These are phyloP conservation scores for Dryas alaskensis DNA, from an alignment of 306 rosid genomes.

Conservation along the genomic window DNA sequence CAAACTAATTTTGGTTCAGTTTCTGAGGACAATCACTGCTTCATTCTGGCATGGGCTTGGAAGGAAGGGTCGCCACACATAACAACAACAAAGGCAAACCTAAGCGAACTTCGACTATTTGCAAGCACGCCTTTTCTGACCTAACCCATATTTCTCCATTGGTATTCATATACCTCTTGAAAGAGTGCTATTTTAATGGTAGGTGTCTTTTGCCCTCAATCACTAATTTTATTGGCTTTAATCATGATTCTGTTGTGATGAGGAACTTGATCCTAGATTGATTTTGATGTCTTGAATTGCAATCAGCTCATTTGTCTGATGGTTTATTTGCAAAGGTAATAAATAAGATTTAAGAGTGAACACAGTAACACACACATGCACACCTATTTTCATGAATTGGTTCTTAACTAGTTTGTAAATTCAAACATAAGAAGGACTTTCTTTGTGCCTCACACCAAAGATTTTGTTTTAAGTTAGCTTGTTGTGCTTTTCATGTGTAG, in stretches of 20 bases:
- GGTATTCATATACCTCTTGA: constrained; percentile 75
- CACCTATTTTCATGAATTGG: not conserved
- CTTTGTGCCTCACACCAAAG: constrained; percentile 2
- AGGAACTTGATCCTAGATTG: not conserved
- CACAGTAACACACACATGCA: not conserved
- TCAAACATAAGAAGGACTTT: not conserved
- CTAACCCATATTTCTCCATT: constrained; percentile 64
- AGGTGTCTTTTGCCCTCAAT: constrained; percentile 29
- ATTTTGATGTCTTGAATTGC: not conserved
- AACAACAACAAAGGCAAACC: constrained; percentile 26
- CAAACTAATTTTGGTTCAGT: constrained; percentile 16
- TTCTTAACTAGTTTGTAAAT: not conserved
- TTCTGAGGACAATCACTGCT: constrained; percentile 14
- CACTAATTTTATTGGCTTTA: constrained; percentile 11
- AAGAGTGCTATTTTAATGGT: constrained; percentile 77
- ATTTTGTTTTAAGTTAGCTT: constrained; percentile 1
- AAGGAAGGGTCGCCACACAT: constrained; percentile 37
- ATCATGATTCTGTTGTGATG: constrained; percentile 1
- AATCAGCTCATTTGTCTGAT: not conserved
- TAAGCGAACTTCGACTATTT: constrained; percentile 38
- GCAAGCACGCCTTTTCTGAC: constrained; percentile 67
- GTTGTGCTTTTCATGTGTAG: not conserved
- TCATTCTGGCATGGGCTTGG: constrained; percentile 52
- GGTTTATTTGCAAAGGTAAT: not conserved
- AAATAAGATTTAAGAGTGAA: not conserved